A percentile compares a stretch with the other conserved stretches of the same genome.
Conservation (phyloP, 306 rosid genomes). For the Erythrophleum fordii region DNA sequence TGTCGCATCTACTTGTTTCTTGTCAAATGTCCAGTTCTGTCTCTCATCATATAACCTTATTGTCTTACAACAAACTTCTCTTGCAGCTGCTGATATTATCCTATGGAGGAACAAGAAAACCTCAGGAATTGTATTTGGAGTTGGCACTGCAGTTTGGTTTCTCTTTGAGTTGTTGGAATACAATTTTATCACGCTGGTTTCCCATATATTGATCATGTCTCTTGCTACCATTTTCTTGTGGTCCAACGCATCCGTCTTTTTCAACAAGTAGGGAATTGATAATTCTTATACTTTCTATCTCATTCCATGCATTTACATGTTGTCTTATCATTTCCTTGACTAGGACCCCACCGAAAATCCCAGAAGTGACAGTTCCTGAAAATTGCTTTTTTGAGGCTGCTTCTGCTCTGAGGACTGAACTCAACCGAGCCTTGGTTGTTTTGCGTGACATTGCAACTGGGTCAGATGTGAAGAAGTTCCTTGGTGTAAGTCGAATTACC, state of each 20-base stretch:
- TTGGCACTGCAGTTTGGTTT: constrained; percentile 72
- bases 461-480: constrained; percentile 69
- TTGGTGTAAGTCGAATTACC: constrained; percentile 53
- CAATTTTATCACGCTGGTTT: constrained; percentile 68
- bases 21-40: background rate
- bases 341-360: constrained; percentile 70
- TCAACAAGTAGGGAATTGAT: constrained; percentile 62
- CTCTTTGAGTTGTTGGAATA: constrained; percentile 75
- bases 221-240: constrained; percentile 67
- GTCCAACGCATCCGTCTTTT: constrained; percentile 71
- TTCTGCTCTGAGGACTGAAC: constrained; percentile 57
- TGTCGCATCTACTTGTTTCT: background rate
- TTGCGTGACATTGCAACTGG: constrained; percentile 74
- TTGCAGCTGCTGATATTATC: constrained; percentile 89
- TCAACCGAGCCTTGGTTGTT: constrained; percentile 54
- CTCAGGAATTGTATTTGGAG: constrained; percentile 67
- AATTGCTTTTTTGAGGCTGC: constrained; percentile 49
- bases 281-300: background rate
- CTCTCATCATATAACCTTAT: background rate
- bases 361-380: constrained; percentile 63
- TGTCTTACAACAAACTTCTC: constrained; percentile 25
- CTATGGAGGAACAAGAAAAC: constrained; percentile 83
- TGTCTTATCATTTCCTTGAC: constrained; percentile 27
- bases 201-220: constrained; percentile 63
- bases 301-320: constrained; percentile 33